These are phyloP conservation scores for Pythium phragmiticola DNA, from an alignment of 352 stramenopile genomes.

Conservation along the genomic window DNA sequence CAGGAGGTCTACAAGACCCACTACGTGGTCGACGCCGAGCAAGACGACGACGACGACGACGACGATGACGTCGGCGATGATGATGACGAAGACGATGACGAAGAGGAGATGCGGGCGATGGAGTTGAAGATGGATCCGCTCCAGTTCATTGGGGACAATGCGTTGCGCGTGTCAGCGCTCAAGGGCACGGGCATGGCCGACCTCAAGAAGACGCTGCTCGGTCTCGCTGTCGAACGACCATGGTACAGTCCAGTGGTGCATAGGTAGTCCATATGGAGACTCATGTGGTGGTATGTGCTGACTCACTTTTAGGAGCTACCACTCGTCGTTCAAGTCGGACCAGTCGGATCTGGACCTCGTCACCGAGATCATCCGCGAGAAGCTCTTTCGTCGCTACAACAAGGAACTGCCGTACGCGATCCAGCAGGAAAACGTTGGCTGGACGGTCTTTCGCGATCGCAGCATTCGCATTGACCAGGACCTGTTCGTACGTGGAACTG, in stretches of 20 bases:
- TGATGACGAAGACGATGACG: constrained; percentile 23
- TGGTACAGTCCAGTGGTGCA: constrained; percentile 27
- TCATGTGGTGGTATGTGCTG: constrained; percentile 9
- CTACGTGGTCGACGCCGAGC: constrained; percentile 47
- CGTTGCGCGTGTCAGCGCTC: constrained; percentile 74
- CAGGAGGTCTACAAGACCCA: constrained; percentile 71
- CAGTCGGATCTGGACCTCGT: constrained; percentile 81
- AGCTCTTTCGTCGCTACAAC: constrained; percentile 87
- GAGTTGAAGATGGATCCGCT: constrained; percentile 48
- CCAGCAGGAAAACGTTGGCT: constrained; percentile 81
- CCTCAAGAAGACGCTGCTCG: constrained; percentile 65
- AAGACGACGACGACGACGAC: constrained; percentile 31
- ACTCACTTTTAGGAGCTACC: constrained; percentile 47
- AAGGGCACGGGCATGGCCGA: constrained; percentile 68
- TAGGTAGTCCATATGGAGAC: neutral
- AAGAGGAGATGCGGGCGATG: constrained; percentile 19
- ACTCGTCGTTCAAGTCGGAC: constrained; percentile 85
- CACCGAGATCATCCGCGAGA: constrained; percentile 86
- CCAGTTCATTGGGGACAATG: constrained; percentile 69
- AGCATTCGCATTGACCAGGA: constrained; percentile 88
- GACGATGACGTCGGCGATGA: constrained; percentile 39
- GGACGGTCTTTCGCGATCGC: constrained; percentile 85
- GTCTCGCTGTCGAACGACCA: constrained; percentile 62
- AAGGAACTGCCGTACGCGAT: constrained; percentile 85
- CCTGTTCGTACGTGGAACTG: constrained; percentile 66